Evolutionary conservation across 2,329 filamentous ascomycete genomes (phyloP), one percentile per base, ranked within the genome.

Genomic region (Botrytis pseudocinerea): DNA sequence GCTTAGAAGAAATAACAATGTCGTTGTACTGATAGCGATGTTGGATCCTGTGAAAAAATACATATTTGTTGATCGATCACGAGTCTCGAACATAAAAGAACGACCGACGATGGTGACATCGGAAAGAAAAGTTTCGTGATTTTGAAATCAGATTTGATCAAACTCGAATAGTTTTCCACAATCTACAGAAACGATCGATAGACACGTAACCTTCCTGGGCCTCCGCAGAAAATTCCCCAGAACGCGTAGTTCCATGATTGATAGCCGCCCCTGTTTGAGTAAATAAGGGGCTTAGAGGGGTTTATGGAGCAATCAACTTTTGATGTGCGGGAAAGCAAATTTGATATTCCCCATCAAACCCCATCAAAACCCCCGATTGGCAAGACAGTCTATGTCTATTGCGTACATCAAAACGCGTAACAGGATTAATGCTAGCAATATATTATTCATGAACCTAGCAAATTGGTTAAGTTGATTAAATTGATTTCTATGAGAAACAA

Each of bases 91-190:
- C 12, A 70, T 32, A 42, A 51, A 46, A 51, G n/a, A 62, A 54
- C 69, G 44, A 54, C 69, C 69, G 44, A 54, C 69, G 44, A 70
- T 70, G 69, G 69, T 70, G 59, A 63, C 25, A 70, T 70, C 44
- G 69, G 69, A 32, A 14, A 70, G 60, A 40, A 54, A 70, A 63
- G 25, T 63, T 70, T 70, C 69, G 59, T 70, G 59, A 63, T 63
- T 59, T 35, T 66, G 22, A 35, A 48, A 35, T 48, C 42, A 35
- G 10, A 48, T 46, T 44, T 35, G n/a, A 65, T 35, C 32, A 54
- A 28, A 57, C 51, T 57, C 51, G 42, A 46, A 2, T 63, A 28
- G 8, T 18, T 63, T 70, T 63, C 44, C 16, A 51, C 63, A 22
- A 25, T 70, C 25, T 40, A 18, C 20, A n/a, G 32, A n/a, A 63